Conservation (phyloP, 805 yeast genomes). For the Lipomyces yamanashiensis region DNA sequence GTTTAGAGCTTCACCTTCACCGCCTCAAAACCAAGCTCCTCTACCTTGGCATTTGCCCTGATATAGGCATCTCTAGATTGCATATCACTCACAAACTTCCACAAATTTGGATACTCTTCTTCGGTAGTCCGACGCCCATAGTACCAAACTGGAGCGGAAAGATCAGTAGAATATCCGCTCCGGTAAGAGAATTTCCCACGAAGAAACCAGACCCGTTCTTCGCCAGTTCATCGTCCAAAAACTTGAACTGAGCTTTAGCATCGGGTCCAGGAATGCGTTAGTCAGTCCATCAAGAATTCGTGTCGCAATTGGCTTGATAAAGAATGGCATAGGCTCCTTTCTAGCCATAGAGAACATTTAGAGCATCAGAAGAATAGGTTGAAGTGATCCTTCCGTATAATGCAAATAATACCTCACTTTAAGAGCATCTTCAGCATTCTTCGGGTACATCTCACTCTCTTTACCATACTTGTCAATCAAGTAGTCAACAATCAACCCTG, state of each 20-base stretch:
- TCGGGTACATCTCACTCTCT: constrained; percentile 11
- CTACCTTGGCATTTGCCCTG: constrained; percentile 29
- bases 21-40: not conserved
- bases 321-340: constrained; percentile 47
- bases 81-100: constrained; percentile 40
- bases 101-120: constrained; percentile 41
- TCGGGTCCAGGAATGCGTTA: constrained; percentile 57
- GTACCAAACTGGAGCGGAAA: constrained; percentile 50
- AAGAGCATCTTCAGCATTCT: constrained; percentile 49
- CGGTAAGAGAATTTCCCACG: constrained; percentile 62
- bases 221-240: constrained; percentile 50
- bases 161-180: constrained; percentile 64
- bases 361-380: constrained; percentile 52
- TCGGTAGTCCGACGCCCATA: constrained; percentile 13
- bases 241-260: constrained; percentile 48
- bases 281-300: constrained; percentile 54
- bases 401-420: constrained; percentile 58
- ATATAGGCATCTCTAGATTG: constrained; percentile 40
- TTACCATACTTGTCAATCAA: constrained; percentile 57
- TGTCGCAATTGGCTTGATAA: constrained; percentile 52
- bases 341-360: constrained; percentile 24
- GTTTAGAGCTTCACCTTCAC: not conserved
- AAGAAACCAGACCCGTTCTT: constrained; percentile 57
- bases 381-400: constrained; percentile 65
- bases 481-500: constrained; percentile 62